Percentiles rank a stretch among this genome's conserved stretches.
Evolutionary conservation across 257 asterid genomes (phyloP).

Genomic region (Handroanthus guayacan): DNA sequence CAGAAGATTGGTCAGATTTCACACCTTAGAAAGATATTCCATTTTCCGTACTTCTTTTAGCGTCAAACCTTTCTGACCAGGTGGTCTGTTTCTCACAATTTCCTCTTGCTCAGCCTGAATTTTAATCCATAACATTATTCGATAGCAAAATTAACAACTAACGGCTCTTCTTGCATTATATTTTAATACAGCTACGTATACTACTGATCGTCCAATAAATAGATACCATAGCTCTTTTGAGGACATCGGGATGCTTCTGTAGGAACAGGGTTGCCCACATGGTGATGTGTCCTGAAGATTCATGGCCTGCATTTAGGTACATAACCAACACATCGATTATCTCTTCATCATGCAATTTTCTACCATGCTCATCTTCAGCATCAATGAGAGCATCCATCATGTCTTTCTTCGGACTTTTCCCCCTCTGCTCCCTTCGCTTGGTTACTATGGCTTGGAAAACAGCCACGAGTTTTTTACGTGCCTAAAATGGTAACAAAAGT

Average conservation of each 20-base stretch:
- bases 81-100: conserved; percentile 65
- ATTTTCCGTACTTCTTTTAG: conserved; percentile 69
- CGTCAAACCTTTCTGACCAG: conserved; percentile 65
- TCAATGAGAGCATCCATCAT: conserved; percentile 82
- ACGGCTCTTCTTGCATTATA: not conserved
- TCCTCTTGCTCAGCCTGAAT: conserved; percentile 85
- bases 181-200: too few species aligned
- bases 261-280: conserved; percentile 86
- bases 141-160: not conserved
- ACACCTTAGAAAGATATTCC: conserved; percentile 82
- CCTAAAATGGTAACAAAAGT: conserved; percentile 46
- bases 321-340: conserved; percentile 79
- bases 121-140: not conserved
- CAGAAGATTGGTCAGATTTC: not conserved
- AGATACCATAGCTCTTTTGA: conserved; percentile 73
- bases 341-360: conserved; percentile 68
- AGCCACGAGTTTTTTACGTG: conserved; percentile 69
- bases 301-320: conserved; percentile 97
- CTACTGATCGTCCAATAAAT: not conserved
- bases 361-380: conserved; percentile 70
- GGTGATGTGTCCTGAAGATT: conserved; percentile 82
- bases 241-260: conserved; percentile 64
- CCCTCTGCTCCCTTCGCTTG: conserved; percentile 56
- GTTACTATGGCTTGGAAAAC: conserved; percentile 58
- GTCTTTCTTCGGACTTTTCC: conserved; percentile 51